Percentiles rank a stretch among this genome's conserved stretches.
phyloP scores from a whole-genome alignment of 2,329 filamentous ascomycete genomes.

The Fusarium avenaceum region DNA sequence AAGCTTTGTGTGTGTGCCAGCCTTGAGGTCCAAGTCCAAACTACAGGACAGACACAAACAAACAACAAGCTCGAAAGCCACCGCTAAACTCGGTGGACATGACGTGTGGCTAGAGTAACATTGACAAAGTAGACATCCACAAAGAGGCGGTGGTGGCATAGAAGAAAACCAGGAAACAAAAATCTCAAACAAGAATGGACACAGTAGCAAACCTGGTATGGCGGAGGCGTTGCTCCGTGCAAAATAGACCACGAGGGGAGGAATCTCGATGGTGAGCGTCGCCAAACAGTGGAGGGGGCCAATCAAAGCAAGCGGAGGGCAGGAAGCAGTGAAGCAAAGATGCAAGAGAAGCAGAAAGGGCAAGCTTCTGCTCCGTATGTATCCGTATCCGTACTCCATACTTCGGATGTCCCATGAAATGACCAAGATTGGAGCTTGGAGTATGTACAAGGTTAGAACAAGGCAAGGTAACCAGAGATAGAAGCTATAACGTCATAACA shows the following conservation, averaged over 20 bases:
- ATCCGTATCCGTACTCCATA: no score
- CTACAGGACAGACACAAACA: neutral
- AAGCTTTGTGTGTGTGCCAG: neutral
- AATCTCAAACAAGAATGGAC: neutral
- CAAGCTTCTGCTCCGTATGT: neutral
- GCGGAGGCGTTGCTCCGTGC: slow-evolving; percentile 39
- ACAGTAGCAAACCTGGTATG: neutral
- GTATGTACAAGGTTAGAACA: no score
- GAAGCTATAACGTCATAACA: no score
- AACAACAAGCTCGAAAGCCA: slow-evolving; percentile 10
- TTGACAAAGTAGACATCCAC: slow-evolving; percentile 1
- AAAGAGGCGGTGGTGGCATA: slow-evolving; percentile 20
- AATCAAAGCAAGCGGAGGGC: slow-evolving; percentile 9
- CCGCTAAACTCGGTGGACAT: neutral
- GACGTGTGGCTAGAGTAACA: slow-evolving; percentile 7
- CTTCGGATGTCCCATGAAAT: no score
- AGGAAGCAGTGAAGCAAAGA: neutral
- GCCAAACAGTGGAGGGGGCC: slow-evolving; percentile 5
- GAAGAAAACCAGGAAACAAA: slow-evolving; percentile 19
- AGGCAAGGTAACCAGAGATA: no score
- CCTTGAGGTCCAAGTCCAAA: slow-evolving; percentile 3
- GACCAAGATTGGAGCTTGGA: no score
- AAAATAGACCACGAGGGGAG: slow-evolving; percentile 23
- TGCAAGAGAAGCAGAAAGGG: neutral
- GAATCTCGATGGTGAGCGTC: slow-evolving; percentile 40